phyloP scores from a whole-genome alignment of 2,329 filamentous ascomycete species.

The Aspergillus neoniger region DNA sequence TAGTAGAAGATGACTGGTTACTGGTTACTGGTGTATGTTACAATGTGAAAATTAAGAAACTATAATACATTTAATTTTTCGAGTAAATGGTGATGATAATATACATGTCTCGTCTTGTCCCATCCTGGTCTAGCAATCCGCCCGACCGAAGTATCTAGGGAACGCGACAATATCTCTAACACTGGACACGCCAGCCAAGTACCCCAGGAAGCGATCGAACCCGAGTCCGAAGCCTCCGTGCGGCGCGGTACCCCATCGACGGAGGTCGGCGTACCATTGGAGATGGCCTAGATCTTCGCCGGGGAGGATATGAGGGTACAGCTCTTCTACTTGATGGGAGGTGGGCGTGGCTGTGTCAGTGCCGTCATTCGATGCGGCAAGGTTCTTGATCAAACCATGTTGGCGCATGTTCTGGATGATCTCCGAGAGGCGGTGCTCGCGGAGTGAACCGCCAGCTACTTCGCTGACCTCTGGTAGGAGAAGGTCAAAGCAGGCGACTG shows the following conservation, averaged over 20 bases:
- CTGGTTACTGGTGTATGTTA: too few species aligned
- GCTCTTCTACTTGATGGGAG: constrained; percentile 10
- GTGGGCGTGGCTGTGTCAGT: neutral
- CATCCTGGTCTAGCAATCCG: constrained; percentile 46
- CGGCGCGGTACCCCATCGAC: constrained; percentile 86
- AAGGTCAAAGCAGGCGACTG: constrained; percentile 88
- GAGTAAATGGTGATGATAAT: neutral
- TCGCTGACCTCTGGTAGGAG: constrained; percentile 84
- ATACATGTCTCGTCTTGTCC: neutral
- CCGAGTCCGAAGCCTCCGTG: constrained; percentile 90
- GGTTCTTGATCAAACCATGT: constrained; percentile 59
- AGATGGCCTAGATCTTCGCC: constrained; percentile 54
- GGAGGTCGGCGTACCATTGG: constrained; percentile 85
- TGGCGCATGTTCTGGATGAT: constrained; percentile 71
- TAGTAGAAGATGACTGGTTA: too few species aligned
- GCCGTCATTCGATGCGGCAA: neutral
- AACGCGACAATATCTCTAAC: constrained; percentile 85
- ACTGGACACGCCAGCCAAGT: constrained; percentile 77
- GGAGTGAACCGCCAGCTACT: constrained; percentile 83
- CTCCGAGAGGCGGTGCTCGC: constrained; percentile 73
- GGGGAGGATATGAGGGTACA: constrained; percentile 41
- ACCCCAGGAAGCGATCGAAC: constrained; percentile 83
- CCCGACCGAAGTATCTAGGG: constrained; percentile 66
- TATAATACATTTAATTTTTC: too few species aligned
- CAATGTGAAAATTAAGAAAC: too few species aligned